Percentiles rank a stretch among this genome's conserved stretches.
Evolutionary conservation across 768 basidiomycete genomes (phyloP).

Genomic region (Crepidotus variabilis): DNA sequence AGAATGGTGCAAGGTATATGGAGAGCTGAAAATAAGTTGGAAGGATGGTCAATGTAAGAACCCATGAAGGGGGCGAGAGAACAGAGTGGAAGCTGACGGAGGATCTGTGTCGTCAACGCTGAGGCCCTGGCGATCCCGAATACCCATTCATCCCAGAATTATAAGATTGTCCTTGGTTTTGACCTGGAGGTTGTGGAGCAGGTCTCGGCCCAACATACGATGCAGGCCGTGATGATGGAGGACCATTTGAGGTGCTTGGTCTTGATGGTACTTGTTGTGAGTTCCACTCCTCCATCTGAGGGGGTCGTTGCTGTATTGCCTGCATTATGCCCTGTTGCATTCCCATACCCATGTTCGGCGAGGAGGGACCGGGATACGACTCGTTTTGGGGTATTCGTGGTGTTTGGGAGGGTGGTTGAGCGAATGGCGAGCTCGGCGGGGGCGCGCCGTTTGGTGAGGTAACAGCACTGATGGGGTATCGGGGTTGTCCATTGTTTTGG

Average conservation of each 20-base stretch:
- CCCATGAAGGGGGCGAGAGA: too few species aligned
- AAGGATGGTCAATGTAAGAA: constrained; percentile 1
- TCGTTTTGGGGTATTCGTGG: constrained; percentile 23
- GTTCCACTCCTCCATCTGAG: constrained; percentile 42
- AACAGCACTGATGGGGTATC: constrained; percentile 26
- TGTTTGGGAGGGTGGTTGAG: constrained; percentile 34
- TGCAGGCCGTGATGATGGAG: constrained; percentile 42
- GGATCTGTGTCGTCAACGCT: constrained; percentile 41
- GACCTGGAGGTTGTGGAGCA: constrained; percentile 21
- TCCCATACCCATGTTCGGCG: constrained; percentile 45
- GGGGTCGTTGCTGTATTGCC: constrained; percentile 26
- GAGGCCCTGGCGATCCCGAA: constrained; percentile 41
- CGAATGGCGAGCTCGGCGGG: constrained; percentile 31
- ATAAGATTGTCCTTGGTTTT: constrained; percentile 28
- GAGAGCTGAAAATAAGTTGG: constrained; percentile 17
- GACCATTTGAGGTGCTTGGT: constrained; percentile 31
- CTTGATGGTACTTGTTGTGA: constrained; percentile 35
- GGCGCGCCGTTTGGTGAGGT: constrained; percentile 38
- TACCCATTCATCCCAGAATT: constrained; percentile 45
- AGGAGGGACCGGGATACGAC: constrained; percentile 32
- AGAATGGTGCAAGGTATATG: constrained; percentile 19
- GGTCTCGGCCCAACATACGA: constrained; percentile 44
- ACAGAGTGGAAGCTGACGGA: constrained; percentile 4
- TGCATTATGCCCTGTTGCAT: constrained; percentile 49
- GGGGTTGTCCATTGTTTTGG: constrained; percentile 37